Evolutionary conservation across 768 basidiomycete genomes (phyloP), one percentile per base, ranked within the genome.

Genomic region (Gelatoporia subvermispora): DNA sequence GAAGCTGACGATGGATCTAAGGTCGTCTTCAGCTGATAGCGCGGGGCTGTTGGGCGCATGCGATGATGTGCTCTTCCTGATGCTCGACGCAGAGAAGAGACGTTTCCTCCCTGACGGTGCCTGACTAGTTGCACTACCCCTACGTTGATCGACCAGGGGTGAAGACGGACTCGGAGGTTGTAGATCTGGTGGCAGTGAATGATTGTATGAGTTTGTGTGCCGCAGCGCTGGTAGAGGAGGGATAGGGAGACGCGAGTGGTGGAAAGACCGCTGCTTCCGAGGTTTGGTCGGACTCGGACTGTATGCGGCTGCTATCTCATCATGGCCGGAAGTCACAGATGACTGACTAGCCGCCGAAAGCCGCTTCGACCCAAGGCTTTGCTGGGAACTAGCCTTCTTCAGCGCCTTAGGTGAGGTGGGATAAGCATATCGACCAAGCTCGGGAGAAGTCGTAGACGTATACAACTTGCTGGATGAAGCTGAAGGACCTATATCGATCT

Each of bases 181-280:
- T 35, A 11, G 50, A 18, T 41, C 47, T 37, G 25, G 56, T 51
- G 11, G 58, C 37, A 24, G 4, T 35, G 9, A 34, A 16, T 47
- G 45, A 34, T 25, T 47, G 28, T 40, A 53, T 13, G 65, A 60
- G 23, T 54, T 59, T 15, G 57, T 35, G 40, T 67, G 64, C 23
- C 64, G 62, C 39, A 66, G 48, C 1, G 60, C 55, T 21, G 65
- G 76, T 10, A 82, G 61, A 23, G 79, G 68, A 16, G 79, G 77
- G n/a, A 81, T 61, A 34, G 79, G 75, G 13, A 78, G 62, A 38
- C 75, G 78, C 37, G 77, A 68, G 56, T 78, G 75, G 61, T 82
- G 76, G 54, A 83, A 84, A n/a, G 79, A 82, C 34, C 77, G 77
- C 60, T 82, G 81, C 61, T 83, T 70, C 55, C 82, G 50, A 68